These are phyloP conservation scores for Euphrasia arctica DNA, from an alignment of 305 asterid species.

Conservation along the genomic window DNA sequence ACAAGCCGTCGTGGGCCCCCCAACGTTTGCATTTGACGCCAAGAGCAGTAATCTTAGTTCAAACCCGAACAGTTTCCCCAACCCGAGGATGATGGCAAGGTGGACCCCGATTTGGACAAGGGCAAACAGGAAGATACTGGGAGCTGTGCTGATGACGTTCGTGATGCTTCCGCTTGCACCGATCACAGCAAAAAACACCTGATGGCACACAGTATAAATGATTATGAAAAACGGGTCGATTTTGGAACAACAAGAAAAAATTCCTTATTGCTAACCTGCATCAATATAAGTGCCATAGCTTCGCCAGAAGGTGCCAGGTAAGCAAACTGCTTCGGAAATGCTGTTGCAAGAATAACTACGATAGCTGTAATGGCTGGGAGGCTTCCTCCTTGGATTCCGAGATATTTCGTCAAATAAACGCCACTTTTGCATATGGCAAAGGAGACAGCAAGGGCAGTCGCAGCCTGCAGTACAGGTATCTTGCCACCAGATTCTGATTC, in stretches of 20 bases:
- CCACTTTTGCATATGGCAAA: conserved; percentile 74
- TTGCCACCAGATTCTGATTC: conserved; percentile 49
- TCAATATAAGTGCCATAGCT: conserved; percentile 83
- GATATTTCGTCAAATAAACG: conserved; percentile 48
- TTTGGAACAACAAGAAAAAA: background rate
- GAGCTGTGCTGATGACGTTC: conserved; percentile 71
- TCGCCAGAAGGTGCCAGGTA: conserved; percentile 92
- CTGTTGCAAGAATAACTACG: conserved; percentile 71
- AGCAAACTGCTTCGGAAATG: conserved; percentile 66
- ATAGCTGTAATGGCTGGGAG: conserved; percentile 87
- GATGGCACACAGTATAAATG: background rate
- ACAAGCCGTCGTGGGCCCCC: conserved; percentile 95
- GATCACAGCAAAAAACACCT: conserved; percentile 74
- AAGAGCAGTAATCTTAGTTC: conserved; percentile 71
- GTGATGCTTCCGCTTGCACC: conserved; percentile 83
- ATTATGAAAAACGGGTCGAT: background rate
- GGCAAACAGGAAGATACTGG: conserved; percentile 74
- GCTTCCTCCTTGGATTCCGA: conserved; percentile 76
- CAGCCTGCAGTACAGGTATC: conserved; percentile 68
- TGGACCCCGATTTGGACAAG: conserved; percentile 74
- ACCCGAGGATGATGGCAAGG: conserved; percentile 78
- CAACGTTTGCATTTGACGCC: conserved; percentile 97
- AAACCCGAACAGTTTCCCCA: conserved; percentile 65
- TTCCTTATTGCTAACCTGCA: conserved; percentile 58
- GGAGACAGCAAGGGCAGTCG: conserved; percentile 71